Evolutionary conservation across 73 alveolate genomes (phyloP).

Genomic region (Diophrys appendiculata): DNA sequence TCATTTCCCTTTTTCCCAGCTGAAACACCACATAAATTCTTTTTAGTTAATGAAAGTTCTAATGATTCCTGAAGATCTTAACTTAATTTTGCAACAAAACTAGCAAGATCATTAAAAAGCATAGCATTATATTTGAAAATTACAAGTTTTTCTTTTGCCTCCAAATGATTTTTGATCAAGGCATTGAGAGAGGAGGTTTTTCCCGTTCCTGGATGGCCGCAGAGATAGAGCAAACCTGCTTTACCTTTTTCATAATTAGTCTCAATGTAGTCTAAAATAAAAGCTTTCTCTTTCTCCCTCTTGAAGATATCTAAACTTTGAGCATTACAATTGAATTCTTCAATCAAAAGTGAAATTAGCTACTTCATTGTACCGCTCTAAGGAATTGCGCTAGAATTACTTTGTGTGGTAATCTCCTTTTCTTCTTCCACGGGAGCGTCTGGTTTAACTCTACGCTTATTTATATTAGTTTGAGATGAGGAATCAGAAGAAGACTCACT

Average conservation of each 20-base stretch:
- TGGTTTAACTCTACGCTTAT: no score
- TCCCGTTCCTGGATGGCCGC: constrained; percentile 77
- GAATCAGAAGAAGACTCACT: no score
- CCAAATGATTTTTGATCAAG: constrained; percentile 14
- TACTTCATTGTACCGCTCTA: background rate
- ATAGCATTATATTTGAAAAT: constrained; percentile 55
- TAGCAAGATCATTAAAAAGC: constrained; percentile 46
- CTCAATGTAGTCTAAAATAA: constrained; percentile 37
- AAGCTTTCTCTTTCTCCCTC: constrained; percentile 45
- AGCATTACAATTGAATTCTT: constrained; percentile 61
- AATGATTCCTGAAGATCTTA: constrained; percentile 14
- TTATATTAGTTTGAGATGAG: no score
- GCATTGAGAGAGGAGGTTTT: constrained; percentile 46
- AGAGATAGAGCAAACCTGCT: constrained; percentile 52
- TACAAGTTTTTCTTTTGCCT: background rate
- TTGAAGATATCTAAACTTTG: constrained; percentile 20
- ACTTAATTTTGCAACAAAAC: constrained; percentile 13
- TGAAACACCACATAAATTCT: background rate
- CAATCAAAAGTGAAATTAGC: constrained; percentile 15
- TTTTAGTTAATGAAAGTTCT: no score
- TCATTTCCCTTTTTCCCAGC: background rate
- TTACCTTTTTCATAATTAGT: constrained; percentile 21
- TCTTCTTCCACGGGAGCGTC: background rate
- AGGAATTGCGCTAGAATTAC: background rate
- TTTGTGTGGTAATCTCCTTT: background rate